A percentile compares a stretch with the other conserved stretches of the same genome.
phyloP scores from a whole-genome alignment of 371 early-diverging fungal species.

The Gilbertella persicaria region DNA sequence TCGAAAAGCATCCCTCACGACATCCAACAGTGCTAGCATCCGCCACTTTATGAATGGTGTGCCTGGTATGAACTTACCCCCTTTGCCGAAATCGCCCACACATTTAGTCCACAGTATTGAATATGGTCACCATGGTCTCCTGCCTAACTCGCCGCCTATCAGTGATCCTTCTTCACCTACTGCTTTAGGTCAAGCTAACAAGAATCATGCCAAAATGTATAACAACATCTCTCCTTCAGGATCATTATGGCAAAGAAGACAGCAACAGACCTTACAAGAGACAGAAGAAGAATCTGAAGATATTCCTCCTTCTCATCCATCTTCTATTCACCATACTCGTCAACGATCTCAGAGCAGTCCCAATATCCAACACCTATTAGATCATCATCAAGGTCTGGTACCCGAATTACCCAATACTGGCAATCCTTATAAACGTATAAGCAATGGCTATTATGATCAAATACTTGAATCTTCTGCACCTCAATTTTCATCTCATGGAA shows the following conservation, averaged over 20 bases:
- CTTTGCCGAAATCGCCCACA: constrained; percentile 46
- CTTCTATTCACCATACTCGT: constrained; percentile 31
- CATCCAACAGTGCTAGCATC: neutral
- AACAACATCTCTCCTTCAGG: constrained; percentile 19
- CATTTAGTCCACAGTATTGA: constrained; percentile 10
- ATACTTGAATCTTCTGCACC: no score
- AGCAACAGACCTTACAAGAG: constrained; percentile 9
- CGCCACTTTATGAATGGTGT: constrained; percentile 23
- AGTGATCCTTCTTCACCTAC: constrained; percentile 54
- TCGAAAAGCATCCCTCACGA: constrained; percentile 15
- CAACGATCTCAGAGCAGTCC: constrained; percentile 64
- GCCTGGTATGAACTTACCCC: constrained; percentile 50
- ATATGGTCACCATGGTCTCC: no score
- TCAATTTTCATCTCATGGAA: constrained; percentile 1
- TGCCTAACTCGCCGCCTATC: constrained; percentile 50
- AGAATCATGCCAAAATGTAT: constrained; percentile 13
- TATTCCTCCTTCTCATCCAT: no score
- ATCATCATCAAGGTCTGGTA: neutral
- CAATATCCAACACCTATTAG: constrained; percentile 46
- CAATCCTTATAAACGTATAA: constrained; percentile 3
- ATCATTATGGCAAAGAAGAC: constrained; percentile 27
- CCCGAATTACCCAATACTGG: constrained; percentile 16
- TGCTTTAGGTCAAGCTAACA: constrained; percentile 6
- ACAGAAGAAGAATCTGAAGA: neutral
- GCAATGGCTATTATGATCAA: constrained; percentile 2